Conservation (phyloP, 1,284 basidiomycete genomes). For the Puccinia triticina region DNA sequence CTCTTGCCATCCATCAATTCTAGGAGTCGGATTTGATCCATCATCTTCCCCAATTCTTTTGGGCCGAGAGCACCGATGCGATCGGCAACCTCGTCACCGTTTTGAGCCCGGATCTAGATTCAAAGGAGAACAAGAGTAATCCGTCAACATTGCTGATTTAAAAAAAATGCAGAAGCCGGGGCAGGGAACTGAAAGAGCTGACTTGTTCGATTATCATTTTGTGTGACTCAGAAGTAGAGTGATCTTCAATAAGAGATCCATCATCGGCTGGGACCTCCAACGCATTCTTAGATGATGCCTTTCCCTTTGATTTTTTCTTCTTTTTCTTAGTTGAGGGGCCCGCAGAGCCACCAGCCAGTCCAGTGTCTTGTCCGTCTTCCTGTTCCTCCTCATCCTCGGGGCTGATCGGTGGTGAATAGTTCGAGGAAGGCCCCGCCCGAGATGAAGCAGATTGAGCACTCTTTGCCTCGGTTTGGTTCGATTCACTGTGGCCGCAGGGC, state of each 20-base stretch:
- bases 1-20: slow-evolving; percentile 53
- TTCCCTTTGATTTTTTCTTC: slow-evolving; percentile 49
- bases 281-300: slow-evolving; percentile 23
- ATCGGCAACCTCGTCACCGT: slow-evolving; percentile 38
- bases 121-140: not conserved
- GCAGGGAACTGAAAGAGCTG: not conserved
- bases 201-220: slow-evolving; percentile 38
- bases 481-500: not conserved
- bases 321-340: slow-evolving; percentile 42
- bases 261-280: not conserved
- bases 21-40: slow-evolving; percentile 30
- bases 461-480: not conserved
- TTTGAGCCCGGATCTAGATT: slow-evolving; percentile 29
- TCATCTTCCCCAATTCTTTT: slow-evolving; percentile 36
- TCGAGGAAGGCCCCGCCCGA: slow-evolving; percentile 38
- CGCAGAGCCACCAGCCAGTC: slow-evolving; percentile 3
- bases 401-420: slow-evolving; percentile 6
- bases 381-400: slow-evolving; percentile 27
- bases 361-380: not conserved
- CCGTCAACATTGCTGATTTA: not conserved
- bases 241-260: slow-evolving; percentile 13
- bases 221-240: slow-evolving; percentile 31
- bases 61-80: slow-evolving; percentile 35
- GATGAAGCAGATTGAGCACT: slow-evolving; percentile 27
- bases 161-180: not conserved